Evolutionary conservation across 1,284 basidiomycete genomes (phyloP).

Genomic region (Apiotrichum sp.): DNA sequence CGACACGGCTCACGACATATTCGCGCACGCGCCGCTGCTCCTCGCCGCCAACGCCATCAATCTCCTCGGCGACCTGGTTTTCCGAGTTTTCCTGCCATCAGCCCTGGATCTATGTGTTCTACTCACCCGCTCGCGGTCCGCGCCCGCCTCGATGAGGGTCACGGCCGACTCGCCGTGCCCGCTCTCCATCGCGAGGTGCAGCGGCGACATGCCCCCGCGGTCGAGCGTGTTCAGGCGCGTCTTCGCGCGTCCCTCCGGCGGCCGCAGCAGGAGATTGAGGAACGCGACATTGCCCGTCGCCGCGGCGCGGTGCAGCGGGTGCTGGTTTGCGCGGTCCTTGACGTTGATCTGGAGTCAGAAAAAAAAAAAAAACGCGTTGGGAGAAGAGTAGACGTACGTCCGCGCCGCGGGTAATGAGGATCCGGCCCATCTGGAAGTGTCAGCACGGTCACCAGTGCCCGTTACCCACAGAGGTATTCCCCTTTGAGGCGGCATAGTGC

Average conservation of each 20-base stretch:
- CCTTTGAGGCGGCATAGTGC: conserved; percentile 95
- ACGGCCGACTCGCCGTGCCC: conserved; percentile 85
- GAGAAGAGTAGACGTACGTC: conserved; percentile 55
- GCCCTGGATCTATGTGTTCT: background rate
- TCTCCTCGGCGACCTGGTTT: conserved; percentile 71
- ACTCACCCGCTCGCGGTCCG: conserved; percentile 76
- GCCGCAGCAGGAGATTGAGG: conserved; percentile 68
- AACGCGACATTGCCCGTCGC: conserved; percentile 86
- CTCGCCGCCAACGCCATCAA: conserved; percentile 76
- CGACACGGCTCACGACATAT: conserved; percentile 55
- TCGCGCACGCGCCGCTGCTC: conserved; percentile 71
- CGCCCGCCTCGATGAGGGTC: conserved; percentile 82
- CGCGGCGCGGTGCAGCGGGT: conserved; percentile 86
- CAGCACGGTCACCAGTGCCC: conserved; percentile 28
- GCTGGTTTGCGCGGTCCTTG: conserved; percentile 81
- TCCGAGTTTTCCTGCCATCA: conserved; percentile 66
- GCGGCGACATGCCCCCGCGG: conserved; percentile 80
- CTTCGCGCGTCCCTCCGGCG: conserved; percentile 66
- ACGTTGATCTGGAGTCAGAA: conserved; percentile 67
- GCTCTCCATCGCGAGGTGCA: conserved; percentile 94
- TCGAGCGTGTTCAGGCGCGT: conserved; percentile 79
- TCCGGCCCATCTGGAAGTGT: conserved; percentile 65
- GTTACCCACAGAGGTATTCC: conserved; percentile 67
- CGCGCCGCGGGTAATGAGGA: conserved; percentile 76
- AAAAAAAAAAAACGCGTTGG: background rate